These are phyloP conservation scores for Neoscytalidium dimidiatum DNA, from an alignment of 2,329 filamentous ascomycete genomes.

Conservation along the genomic window DNA sequence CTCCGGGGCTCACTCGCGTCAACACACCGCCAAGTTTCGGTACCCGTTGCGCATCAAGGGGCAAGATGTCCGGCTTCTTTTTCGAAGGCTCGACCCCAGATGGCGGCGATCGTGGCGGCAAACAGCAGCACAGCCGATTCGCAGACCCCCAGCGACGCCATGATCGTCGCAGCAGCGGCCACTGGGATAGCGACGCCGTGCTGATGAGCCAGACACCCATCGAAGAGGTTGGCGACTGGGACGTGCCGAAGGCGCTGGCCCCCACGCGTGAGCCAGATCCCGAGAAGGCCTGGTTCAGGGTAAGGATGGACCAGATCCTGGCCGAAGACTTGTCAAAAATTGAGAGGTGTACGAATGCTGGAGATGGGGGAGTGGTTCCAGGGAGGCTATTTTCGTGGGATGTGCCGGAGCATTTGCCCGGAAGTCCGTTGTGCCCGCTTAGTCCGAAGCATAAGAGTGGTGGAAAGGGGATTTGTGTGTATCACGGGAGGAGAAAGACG, in stretches of 20 bases:
- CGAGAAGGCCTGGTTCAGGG: constrained; percentile 21
- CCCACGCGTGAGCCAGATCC: background rate
- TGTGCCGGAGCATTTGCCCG: constrained; percentile 47
- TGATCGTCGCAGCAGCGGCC: constrained; percentile 23
- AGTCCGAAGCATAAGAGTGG: constrained; percentile 40
- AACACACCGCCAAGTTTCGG: constrained; percentile 32
- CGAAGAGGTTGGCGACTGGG: background rate
- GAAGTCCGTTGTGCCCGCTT: constrained; percentile 46
- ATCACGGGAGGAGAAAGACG: constrained; percentile 38
- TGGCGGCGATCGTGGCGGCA: background rate
- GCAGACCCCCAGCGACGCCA: too few species aligned
- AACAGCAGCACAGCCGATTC: too few species aligned
- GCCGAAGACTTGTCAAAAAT: background rate
- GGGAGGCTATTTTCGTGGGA: constrained; percentile 40
- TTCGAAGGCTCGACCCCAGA: constrained; percentile 28
- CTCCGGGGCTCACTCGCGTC: constrained; percentile 30
- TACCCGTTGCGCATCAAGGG: constrained; percentile 28
- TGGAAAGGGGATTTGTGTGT: constrained; percentile 43
- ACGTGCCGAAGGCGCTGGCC: background rate
- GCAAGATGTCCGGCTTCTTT: constrained; percentile 35
- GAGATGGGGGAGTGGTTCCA: background rate
- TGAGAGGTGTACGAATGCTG: background rate
- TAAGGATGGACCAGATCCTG: constrained; percentile 3
- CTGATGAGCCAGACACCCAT: constrained; percentile 33
- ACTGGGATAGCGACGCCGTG: constrained; percentile 39